These are phyloP conservation scores for Cladosporium cucumerinum DNA, from an alignment of 2,329 filamentous ascomycete species.

Conservation along the genomic window DNA sequence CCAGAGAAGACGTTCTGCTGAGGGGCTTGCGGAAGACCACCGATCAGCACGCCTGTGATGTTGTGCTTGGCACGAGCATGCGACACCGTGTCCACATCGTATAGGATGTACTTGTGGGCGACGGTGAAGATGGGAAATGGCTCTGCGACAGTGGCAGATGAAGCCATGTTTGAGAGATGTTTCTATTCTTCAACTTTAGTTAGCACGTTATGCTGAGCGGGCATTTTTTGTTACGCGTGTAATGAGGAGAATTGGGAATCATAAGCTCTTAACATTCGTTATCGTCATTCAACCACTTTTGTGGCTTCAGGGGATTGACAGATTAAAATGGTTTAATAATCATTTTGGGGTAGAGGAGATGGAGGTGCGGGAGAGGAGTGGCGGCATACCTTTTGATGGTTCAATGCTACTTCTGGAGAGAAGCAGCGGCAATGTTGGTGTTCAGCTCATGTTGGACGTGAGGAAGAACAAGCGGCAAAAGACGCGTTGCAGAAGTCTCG, in stretches of 20 bases:
- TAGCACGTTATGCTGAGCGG: not conserved
- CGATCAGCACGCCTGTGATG: conserved; percentile 81
- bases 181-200: conserved; percentile 15
- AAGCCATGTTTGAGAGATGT: conserved; percentile 21
- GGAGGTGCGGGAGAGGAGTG: not conserved
- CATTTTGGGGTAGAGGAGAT: conserved; percentile 2
- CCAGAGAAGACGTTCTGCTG: conserved; percentile 94
- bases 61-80: conserved; percentile 75
- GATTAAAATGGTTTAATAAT: conserved; percentile 48
- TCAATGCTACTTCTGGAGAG: conserved; percentile 6
- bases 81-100: conserved; percentile 77
- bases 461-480: not conserved
- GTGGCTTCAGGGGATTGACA: conserved; percentile 74
- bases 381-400: conserved; percentile 6
- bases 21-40: conserved; percentile 84
- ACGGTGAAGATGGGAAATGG: conserved; percentile 78
- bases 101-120: conserved; percentile 79
- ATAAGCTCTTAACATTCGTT: conserved; percentile 26
- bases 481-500: conserved; percentile 11
- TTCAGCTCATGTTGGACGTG: conserved; percentile 13
- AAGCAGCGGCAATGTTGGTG: conserved; percentile 15
- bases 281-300: conserved; percentile 50
- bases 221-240: conserved; percentile 8
- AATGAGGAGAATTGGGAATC: not conserved
- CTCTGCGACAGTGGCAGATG: conserved; percentile 40